Evolutionary conservation across 257 asterid species (phyloP), one percentile per base, ranked within the genome.

Genomic region (Nicotiana undulata): DNA sequence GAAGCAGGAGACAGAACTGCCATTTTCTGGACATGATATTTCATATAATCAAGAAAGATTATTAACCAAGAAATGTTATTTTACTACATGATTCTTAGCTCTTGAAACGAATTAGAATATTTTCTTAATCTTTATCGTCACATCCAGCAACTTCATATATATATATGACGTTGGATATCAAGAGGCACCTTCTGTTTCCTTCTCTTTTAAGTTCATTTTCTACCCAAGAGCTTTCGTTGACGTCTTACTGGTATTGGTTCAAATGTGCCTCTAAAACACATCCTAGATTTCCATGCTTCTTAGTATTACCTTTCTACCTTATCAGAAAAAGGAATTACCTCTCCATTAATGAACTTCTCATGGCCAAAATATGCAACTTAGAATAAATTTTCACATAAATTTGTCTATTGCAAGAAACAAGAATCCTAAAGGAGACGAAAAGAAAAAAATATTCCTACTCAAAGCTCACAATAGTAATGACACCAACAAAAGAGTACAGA

Each of bases 401-500:
- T 22, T 20, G 59, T 40, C 58, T 70, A 70, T 70, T 22, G 59
- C 77, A 70, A 20, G 77, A 70, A 28, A 70, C 58, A 44, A 37
- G 77, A 68, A 44, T 20, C 34, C 29, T 12, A 40, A 22, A 70
- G 63, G 46, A 58, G 52, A 58, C 40, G 29, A 53, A 59, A 18
- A 44, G 28, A 26, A 26, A 26, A 26, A 26, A 1, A 26, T 1
- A 1, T 20, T 46, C 74, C 46, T 55, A 63, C 59, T 13, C 22
- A 63, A 53, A 44, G 76, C 55, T 26, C 77, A 59, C 40, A 55
- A 34, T 60, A 9, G 63, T 83, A 59, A 10, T 49, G 17, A 31
- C 40, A 63, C 74, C 68, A 83, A 37, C 32, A 53, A 61, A 81
- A 17, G n/a, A 32, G 81, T 60, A 56, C n/a, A 80, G 31, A 86